A percentile compares a stretch with the other conserved stretches of the same genome.
Conservation (phyloP, 768 basidiomycete genomes). For the Nidula microcarpa region DNA sequence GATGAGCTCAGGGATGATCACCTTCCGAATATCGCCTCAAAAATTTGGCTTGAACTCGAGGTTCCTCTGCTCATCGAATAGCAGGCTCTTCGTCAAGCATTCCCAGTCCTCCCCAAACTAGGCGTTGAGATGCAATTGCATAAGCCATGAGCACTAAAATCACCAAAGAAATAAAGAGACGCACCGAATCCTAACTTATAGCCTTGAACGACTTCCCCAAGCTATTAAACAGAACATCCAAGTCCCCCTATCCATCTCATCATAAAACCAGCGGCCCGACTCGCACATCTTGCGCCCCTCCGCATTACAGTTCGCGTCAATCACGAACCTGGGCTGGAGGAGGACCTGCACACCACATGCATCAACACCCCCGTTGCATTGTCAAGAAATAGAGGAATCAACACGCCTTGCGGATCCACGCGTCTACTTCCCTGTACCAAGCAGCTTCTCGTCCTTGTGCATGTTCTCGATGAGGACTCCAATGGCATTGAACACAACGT, state of each 20-base stretch:
- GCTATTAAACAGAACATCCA: slow-evolving; percentile 74
- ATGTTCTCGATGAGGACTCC: too few species aligned
- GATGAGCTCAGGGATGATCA: slow-evolving; percentile 78
- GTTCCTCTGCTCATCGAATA: slow-evolving; percentile 77
- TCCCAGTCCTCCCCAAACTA: slow-evolving; percentile 70
- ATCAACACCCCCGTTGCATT: slow-evolving; percentile 68
- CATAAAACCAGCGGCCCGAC: slow-evolving; percentile 73
- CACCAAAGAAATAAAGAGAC: slow-evolving; percentile 6
- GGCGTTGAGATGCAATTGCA: background rate
- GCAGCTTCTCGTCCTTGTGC: too few species aligned
- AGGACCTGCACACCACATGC: slow-evolving; percentile 62
- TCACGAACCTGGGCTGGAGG: slow-evolving; percentile 79
- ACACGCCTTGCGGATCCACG: too few species aligned
- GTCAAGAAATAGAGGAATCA: too few species aligned
- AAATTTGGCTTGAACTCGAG: slow-evolving; percentile 86
- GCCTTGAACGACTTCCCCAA: slow-evolving; percentile 78
- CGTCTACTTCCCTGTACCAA: too few species aligned
- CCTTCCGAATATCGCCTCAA: slow-evolving; percentile 83
- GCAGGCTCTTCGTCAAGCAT: slow-evolving; percentile 75
- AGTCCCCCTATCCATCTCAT: slow-evolving; percentile 57
- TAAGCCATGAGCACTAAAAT: background rate
- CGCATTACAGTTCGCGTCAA: slow-evolving; percentile 74
- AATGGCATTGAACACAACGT: too few species aligned
- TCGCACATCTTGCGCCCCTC: slow-evolving; percentile 60
- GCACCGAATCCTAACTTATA: slow-evolving; percentile 76